Evolutionary conservation across 164 flowering plant species (phyloP).

Genomic region (Amborella trichopoda): DNA sequence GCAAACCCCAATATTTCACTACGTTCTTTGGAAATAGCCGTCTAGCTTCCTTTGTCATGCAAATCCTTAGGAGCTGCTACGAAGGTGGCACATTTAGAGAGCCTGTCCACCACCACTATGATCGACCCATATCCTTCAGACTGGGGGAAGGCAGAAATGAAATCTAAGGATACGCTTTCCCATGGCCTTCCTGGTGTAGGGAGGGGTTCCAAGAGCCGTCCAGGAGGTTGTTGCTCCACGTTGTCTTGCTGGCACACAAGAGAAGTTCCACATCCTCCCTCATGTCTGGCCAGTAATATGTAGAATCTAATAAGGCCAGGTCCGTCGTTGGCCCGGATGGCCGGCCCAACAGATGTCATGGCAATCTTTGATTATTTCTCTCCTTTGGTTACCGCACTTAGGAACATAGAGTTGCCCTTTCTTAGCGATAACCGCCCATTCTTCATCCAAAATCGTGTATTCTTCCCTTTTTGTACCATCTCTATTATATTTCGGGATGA

Average conservation of each 20-base stretch:
- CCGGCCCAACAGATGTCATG: slow-evolving; percentile 1
- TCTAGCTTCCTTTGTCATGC: background rate
- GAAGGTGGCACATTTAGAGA: background rate
- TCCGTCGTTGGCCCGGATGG: background rate
- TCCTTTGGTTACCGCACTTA: background rate
- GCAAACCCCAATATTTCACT: background rate
- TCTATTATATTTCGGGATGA: background rate
- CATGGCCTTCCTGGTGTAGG: background rate
- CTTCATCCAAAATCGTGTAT: background rate
- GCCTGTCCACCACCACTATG: background rate
- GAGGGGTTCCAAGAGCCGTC: background rate
- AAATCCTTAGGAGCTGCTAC: background rate
- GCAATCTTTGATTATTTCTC: background rate
- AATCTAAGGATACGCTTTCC: background rate
- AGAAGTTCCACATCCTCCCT: slow-evolving; percentile 1
- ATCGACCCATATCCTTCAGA: background rate
- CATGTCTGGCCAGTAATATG: background rate
- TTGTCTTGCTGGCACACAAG: slow-evolving; percentile 4
- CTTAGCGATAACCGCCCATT: background rate
- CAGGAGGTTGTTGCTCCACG: background rate
- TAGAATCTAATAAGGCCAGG: background rate
- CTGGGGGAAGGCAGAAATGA: background rate
- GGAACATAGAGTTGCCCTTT: background rate
- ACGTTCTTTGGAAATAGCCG: background rate
- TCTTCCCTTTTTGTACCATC: background rate